Evolutionary conservation across 352 stramenopile genomes (phyloP), one percentile per base, ranked within the genome.

Genomic region (Phytophthora pistaciae): DNA sequence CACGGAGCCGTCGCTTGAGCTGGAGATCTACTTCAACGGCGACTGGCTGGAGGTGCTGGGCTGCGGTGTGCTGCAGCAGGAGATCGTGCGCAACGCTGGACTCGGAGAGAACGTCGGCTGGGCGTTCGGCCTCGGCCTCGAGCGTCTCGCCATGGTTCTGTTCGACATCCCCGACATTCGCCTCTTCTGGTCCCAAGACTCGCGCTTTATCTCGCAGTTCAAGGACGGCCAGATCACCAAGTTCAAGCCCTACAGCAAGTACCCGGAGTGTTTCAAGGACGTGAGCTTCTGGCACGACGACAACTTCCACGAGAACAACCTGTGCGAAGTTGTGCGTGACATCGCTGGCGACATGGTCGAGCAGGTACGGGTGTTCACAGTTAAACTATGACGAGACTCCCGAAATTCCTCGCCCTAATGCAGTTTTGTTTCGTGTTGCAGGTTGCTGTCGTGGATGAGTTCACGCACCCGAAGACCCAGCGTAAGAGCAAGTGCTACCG

Each of bases 161-260:
- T 99, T 99, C 80, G 83, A 98, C 54, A 99, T 99, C 78, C 98
- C 98, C 3, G 98, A 99, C 73, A 99, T 99, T 84, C 97, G 98
- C 40, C 77, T 99, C 14, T 99, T 99, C 86, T 99, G 98, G 98
- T 98, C 92, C 0, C 79, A 98, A 38, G 98, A 99, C 83, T 55
- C 87, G 64, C 88, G 98, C 38, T 99, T 99, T 77, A 84, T 93
- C 54, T 98, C 86, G 66, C 93, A 98, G 68, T 98, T 98, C 76
- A 81, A 94, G 70, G 85, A 96, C 61, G 97, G 96, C 11, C 61
- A 96, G 68, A 98, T 99, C 83, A 93, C 90, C 23, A 97, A 94
- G 68, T 99, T 99, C 76, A 97, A 98, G 75, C 93, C 97, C 9
- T 99, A 99, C 83, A 98, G 87, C 84, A 99, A 99, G 82, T 99